A percentile compares a stretch with the other conserved stretches of the same genome.
Evolutionary conservation across 139 green algal species (phyloP).

Genomic region (Coelastrella sp.): DNA sequence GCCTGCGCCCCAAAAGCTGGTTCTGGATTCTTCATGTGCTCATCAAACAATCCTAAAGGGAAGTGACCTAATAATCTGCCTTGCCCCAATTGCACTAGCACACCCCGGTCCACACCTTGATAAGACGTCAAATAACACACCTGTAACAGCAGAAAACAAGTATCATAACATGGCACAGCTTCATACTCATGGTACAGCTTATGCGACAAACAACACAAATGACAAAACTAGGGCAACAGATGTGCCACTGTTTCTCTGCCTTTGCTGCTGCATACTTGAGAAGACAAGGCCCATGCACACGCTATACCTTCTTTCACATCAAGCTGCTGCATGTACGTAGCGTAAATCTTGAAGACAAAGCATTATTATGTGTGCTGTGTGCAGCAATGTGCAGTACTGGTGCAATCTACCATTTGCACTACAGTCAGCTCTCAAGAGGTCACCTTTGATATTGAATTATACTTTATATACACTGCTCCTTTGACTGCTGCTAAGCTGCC

Average conservation of each 20-base stretch:
- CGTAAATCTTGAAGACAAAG: too few species aligned
- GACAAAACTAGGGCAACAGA: too few species aligned
- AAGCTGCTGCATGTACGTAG: too few species aligned
- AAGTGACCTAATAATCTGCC: constrained; percentile 75
- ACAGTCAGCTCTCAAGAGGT: constrained; percentile 10
- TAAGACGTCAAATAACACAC: constrained; percentile 65
- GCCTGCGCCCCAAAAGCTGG: constrained; percentile 46
- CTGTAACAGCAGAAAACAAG: constrained; percentile 31
- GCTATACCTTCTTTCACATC: too few species aligned
- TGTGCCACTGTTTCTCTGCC: too few species aligned
- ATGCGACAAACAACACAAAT: too few species aligned
- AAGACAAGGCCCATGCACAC: too few species aligned
- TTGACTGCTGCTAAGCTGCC: constrained; percentile 33
- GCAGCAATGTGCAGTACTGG: not conserved
- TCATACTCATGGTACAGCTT: not conserved
- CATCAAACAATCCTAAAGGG: constrained; percentile 78
- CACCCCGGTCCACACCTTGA: constrained; percentile 66
- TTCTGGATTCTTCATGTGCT: constrained; percentile 57
- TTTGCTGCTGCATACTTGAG: too few species aligned
- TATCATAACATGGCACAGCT: not conserved
- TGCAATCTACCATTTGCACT: not conserved
- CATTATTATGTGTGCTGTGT: not conserved
- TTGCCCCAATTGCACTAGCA: constrained; percentile 76
- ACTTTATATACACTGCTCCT: constrained; percentile 77
- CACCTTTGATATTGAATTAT: constrained; percentile 67